Conservation (phyloP, 257 asterid genomes). For the Cynanchum wilfordii region DNA sequence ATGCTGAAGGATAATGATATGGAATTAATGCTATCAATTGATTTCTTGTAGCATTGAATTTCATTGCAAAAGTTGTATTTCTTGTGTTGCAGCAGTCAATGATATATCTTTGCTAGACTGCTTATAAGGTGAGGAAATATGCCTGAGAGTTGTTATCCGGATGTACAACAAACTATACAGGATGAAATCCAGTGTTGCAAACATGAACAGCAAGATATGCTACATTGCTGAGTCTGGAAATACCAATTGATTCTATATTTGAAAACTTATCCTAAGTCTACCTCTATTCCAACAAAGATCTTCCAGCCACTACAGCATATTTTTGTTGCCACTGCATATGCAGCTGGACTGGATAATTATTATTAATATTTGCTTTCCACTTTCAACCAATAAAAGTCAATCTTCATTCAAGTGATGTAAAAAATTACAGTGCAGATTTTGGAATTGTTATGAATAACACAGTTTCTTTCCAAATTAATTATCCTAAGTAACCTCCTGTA, state of each 20-base stretch:
- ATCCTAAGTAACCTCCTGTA: not conserved
- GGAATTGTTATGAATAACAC: not conserved
- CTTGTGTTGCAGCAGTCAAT: not conserved
- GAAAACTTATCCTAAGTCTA: not conserved
- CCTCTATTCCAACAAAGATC: not conserved
- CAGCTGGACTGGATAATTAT: not conserved
- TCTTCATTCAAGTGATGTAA: conserved; percentile 1
- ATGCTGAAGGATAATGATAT: not conserved
- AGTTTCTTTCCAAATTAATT: not conserved
- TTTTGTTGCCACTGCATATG: not conserved
- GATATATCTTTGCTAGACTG: not conserved
- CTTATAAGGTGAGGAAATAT: not conserved
- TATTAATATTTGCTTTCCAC: not conserved
- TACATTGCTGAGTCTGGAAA: not conserved
- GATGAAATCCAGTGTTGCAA: not conserved
- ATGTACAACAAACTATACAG: conserved; percentile 7
- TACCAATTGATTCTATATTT: not conserved
- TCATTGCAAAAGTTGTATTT: conserved; percentile 4
- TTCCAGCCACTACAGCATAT: not conserved
- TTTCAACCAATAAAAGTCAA: not conserved
- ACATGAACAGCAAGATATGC: not conserved
- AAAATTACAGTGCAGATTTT: not conserved
- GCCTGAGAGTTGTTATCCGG: not conserved
- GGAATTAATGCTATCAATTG: not conserved
- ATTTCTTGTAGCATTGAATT: not conserved